Evolutionary conservation across 1,284 basidiomycete species (phyloP).

Genomic region (Chalciporus piperatoides): DNA sequence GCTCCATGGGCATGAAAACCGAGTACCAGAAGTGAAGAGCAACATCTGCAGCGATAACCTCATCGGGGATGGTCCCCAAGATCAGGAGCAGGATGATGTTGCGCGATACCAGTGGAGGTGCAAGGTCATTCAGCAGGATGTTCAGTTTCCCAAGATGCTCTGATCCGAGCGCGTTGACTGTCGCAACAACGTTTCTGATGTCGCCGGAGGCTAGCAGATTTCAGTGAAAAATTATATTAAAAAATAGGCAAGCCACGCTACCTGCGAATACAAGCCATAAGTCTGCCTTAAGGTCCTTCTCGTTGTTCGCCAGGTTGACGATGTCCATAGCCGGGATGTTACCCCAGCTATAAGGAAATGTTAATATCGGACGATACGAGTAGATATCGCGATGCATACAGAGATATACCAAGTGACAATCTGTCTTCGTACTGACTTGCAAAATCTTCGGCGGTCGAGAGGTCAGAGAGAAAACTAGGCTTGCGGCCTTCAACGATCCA

Average conservation of each 20-base stretch:
- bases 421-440: constrained; percentile 4
- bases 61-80: constrained; percentile 23
- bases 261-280: constrained; percentile 31
- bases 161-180: constrained; percentile 32
- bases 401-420: constrained; percentile 20
- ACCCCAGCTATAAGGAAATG: neutral
- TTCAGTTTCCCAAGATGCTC: constrained; percentile 32
- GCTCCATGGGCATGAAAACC: constrained; percentile 29
- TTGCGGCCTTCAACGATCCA: constrained; percentile 24
- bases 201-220: constrained; percentile 35
- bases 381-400: constrained; percentile 11
- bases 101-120: constrained; percentile 23
- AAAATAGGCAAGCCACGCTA: neutral
- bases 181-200: constrained; percentile 34
- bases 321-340: constrained; percentile 33
- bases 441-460: constrained; percentile 13
- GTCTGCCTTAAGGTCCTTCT: constrained; percentile 22
- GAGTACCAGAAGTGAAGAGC: constrained; percentile 42
- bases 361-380: neutral
- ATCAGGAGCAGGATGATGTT: constrained; percentile 34
- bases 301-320: constrained; percentile 29
- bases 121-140: constrained; percentile 34
- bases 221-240: neutral
- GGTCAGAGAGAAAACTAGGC: constrained; percentile 20
- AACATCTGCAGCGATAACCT: constrained; percentile 27